A percentile compares a stretch with the other conserved stretches of the same genome.
Evolutionary conservation across 352 stramenopile species (phyloP).

Genomic region (Pythium vanterpoolii): DNA sequence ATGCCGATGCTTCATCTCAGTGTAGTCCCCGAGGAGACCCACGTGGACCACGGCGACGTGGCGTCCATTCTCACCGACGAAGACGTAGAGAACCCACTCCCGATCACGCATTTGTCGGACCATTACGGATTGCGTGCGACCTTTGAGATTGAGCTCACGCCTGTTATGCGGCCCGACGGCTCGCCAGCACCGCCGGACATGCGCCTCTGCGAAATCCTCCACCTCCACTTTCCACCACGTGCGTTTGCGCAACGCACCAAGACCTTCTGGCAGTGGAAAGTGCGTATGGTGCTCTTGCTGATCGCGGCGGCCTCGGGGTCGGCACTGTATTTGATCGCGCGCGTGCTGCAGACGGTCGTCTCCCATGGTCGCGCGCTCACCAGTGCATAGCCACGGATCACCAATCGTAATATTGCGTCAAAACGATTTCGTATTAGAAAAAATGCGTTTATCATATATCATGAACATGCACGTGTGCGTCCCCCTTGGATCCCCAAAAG

Average conservation of each 20-base stretch:
- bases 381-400: not conserved
- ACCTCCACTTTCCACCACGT: constrained; percentile 62
- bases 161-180: constrained; percentile 45
- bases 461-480: constrained; percentile 9
- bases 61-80: constrained; percentile 29
- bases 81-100: constrained; percentile 30
- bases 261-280: constrained; percentile 69
- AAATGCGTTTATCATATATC: constrained; percentile 17
- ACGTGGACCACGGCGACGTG: constrained; percentile 56
- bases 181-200: constrained; percentile 23
- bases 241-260: constrained; percentile 54
- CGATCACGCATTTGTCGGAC: constrained; percentile 79
- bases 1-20: constrained; percentile 39
- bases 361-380: not conserved
- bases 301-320: constrained; percentile 29
- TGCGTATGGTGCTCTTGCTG: constrained; percentile 38
- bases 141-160: constrained; percentile 46
- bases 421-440: too few species aligned
- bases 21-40: constrained; percentile 40
- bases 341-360: constrained; percentile 1
- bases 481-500: not conserved
- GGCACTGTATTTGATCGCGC: constrained; percentile 10
- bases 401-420: too few species aligned
- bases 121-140: constrained; percentile 63
- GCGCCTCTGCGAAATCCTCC: constrained; percentile 52